Evolutionary conservation across 2,329 filamentous ascomycete genomes (phyloP), one percentile per base, ranked within the genome.

Genomic region (Colletotrichum trifolii): DNA sequence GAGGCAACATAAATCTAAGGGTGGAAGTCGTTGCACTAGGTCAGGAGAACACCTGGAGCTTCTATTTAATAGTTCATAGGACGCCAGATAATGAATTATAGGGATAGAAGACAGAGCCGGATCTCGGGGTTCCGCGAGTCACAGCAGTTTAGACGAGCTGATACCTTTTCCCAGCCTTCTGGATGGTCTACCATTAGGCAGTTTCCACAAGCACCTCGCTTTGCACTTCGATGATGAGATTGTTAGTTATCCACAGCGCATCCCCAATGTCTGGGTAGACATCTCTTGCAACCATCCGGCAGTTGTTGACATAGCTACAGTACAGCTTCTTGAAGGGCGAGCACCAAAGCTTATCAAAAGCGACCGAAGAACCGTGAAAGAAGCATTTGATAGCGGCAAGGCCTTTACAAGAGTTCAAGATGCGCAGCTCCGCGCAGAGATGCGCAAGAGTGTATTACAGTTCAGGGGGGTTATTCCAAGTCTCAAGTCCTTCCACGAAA

Each of bases 171-270:
- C 34, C n/a, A 15, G 54, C 13, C 54, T 56, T 25, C 8, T 56
- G 2, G 5, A 42, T 9, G 11, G 35, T 5, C 35, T 57, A 7
- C 54, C 54, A 7, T 40, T 57, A 49, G 43, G 54, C 6, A 57
- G 45, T 36, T 56, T 56, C 43, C 34, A 56, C 5, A 56, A 56
- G 7, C 42, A 56, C 54, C 42, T 56, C 4, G n/a, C 43, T n/a
- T 39, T 47, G 6, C 34, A 56, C 43, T 56, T 4, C 34, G 34
- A 56, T 15, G 34, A 36, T 4, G 34, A 56, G n/a, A 47, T 56
- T 38, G 34, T 47, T 25, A 12, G 4, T 35, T 56, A 56, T 36
- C 11, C 40, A 13, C 8, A 34, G 54, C 42, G 38, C 10, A 56
- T 56, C 8, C 42, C 3, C 42, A 6, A 10, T 13, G 34, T 56